Conservation (phyloP, 2,329 filamentous ascomycete genomes). For the Coniosporium tulheliwenetii region DNA sequence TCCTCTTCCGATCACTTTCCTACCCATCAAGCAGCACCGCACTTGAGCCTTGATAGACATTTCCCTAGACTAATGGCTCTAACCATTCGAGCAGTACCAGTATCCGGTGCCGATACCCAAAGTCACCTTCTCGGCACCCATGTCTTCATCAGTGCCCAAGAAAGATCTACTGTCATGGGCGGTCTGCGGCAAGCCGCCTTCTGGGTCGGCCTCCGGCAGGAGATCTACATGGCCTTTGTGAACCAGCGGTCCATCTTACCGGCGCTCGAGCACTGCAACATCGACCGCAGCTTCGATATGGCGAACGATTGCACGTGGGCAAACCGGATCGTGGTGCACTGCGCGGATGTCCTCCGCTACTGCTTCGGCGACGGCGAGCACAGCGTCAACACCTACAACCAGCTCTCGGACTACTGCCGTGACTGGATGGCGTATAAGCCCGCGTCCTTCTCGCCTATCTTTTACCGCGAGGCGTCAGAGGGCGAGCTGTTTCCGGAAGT, state of each 20-base stretch:
- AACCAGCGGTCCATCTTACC: constrained; percentile 31
- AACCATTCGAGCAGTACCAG: constrained; percentile 5
- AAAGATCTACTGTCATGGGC: constrained; percentile 13
- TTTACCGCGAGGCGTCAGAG: constrained; percentile 23
- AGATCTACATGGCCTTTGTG: constrained; percentile 37
- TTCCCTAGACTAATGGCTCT: background rate
- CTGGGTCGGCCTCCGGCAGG: constrained; percentile 42
- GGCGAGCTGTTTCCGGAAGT: constrained; percentile 39
- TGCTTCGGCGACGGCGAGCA: constrained; percentile 35
- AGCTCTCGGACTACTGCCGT: constrained; percentile 29
- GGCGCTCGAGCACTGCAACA: constrained; percentile 33
- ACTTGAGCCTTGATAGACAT: no score
- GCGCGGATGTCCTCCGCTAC: constrained; percentile 47
- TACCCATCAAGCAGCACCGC: no score
- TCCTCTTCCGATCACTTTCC: no score
- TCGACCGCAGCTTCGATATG: constrained; percentile 33
- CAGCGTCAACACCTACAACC: constrained; percentile 23
- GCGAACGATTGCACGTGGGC: constrained; percentile 41
- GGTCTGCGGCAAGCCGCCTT: constrained; percentile 33
- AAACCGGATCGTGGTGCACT: constrained; percentile 43
- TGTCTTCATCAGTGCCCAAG: constrained; percentile 17
- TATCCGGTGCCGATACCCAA: constrained; percentile 11
- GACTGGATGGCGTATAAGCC: constrained; percentile 34
- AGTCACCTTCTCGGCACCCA: constrained; percentile 16
- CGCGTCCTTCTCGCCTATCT: constrained; percentile 39